Base-by-base conservation (phyloP, 2,329 filamentous ascomycete genomes). In the Hypoxylon sp. region DNA sequence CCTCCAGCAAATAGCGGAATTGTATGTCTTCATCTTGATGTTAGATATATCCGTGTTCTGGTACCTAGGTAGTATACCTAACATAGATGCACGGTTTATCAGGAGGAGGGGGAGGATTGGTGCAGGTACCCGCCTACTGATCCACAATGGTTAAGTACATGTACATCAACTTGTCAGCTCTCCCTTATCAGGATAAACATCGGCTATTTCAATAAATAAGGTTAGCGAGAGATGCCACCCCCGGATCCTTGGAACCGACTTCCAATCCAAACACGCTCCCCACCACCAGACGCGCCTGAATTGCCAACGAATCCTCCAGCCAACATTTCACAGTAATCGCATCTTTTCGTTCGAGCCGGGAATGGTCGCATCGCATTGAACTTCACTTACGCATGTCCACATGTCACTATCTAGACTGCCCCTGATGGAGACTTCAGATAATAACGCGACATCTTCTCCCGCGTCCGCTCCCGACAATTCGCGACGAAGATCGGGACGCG, bases 401-500 rank as follows among this genome's bases (percentile, higher is more conserved):
- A 83, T 83, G 79, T 77, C 72, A 76, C 73, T 76, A 70, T 75
- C 72, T 73, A 78, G 81, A 79, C 74, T 75, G 76, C 81, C 82
- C 71, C 82, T 84, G 73, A 84, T 84, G 82, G 81, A 84, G 75
- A 83, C 76, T 70, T 82, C 84, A 79, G 84, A 87, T 72, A 85
- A 83, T 74, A 85, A 85, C 80, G 82, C 83, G 77, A 84, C 81
- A 74, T 80, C 81, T 70, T 84, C 85, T 52, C 82, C 85, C 66
- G 83, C 85, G 59, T 80, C 81, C 66, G 81, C 83, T 67, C 79
- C 81, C 64, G 81, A 82, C 43, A 61, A 71, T 74, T 82, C 84
- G 79, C 85, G 85, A 83, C 89, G 90, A 78, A 87, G 88, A 70
- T 91, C 89, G 37, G 87, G 88, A 87, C 88, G 88, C 87, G 88